Conservation (phyloP, 2,329 filamentous ascomycete species). For the Lecanicillium sp. region DNA sequence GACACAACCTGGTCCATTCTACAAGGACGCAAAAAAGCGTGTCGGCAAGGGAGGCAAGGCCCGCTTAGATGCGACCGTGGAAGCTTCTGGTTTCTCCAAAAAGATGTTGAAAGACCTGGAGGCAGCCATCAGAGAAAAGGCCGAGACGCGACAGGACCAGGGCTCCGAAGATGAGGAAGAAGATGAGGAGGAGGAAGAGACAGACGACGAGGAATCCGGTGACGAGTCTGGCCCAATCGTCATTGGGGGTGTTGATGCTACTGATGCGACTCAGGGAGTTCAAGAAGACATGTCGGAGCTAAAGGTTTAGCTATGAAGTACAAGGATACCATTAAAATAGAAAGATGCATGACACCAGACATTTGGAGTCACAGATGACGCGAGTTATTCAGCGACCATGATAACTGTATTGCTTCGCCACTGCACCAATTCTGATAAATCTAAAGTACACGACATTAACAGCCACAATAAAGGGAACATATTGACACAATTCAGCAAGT, state of each 20-base stretch:
- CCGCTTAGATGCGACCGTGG: conserved; percentile 79
- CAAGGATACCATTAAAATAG: conserved; percentile 12
- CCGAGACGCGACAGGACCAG: conserved; percentile 38
- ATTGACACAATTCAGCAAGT: conserved; percentile 25
- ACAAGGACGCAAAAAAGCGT: conserved; percentile 72
- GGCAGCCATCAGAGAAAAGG: conserved; percentile 77
- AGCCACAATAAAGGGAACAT: conserved; percentile 23
- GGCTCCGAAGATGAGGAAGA: conserved; percentile 24
- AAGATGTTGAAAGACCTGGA: conserved; percentile 96
- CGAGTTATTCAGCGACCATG: conserved; percentile 6
- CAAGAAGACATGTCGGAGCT: conserved; percentile 26
- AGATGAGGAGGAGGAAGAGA: conserved; percentile 22
- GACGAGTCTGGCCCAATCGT: conserved; percentile 19
- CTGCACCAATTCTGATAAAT: conserved; percentile 17
- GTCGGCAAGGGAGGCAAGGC: conserved; percentile 58
- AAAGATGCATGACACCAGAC: neutral
- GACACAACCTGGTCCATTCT: conserved; percentile 77
- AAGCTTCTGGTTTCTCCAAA: conserved; percentile 91
- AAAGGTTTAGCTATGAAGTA: too few species aligned
- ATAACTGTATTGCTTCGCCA: conserved; percentile 6
- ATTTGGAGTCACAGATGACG: too few species aligned
- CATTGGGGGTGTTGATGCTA: conserved; percentile 18
- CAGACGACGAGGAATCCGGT: conserved; percentile 18
- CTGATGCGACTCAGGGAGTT: conserved; percentile 13
- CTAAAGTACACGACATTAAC: conserved; percentile 33